phyloP scores from a whole-genome alignment of 306 rosid species.

The Crotalaria pallida region DNA sequence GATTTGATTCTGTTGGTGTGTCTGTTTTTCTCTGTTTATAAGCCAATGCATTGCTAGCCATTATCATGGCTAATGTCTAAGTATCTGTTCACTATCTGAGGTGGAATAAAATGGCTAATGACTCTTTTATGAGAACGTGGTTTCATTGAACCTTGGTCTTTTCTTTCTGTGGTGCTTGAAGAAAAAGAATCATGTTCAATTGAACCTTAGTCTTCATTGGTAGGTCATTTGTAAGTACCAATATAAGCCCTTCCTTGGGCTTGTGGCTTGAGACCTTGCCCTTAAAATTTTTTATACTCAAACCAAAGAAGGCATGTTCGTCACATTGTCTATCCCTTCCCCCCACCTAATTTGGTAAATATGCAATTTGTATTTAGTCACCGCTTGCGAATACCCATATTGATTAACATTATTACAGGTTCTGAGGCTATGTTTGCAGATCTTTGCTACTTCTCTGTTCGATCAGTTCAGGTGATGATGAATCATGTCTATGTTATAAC shows the following conservation, averaged over 20 bases:
- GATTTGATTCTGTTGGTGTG: conserved; percentile 13
- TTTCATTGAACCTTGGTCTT: background rate
- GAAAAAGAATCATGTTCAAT: background rate
- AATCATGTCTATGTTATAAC: conserved; percentile 15
- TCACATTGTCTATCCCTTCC: background rate
- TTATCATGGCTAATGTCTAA: conserved; percentile 13
- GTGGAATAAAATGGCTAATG: background rate
- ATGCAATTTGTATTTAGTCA: background rate
- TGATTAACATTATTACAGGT: conserved; percentile 50
- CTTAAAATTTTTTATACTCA: background rate
- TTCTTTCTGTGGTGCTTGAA: background rate
- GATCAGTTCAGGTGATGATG: conserved; percentile 92
- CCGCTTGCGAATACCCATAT: background rate
- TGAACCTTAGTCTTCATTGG: background rate
- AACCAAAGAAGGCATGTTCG: background rate
- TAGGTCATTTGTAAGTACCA: background rate
- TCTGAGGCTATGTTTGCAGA: conserved; percentile 99
- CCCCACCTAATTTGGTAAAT: background rate
- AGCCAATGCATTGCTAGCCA: background rate
- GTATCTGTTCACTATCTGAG: background rate
- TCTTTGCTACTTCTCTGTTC: conserved; percentile 95
- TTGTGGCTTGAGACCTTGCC: conserved; percentile 1
- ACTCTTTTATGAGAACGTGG: background rate
- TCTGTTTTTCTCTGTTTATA: background rate
- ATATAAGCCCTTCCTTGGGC: background rate